Base-by-base conservation (phyloP, 495 filamentous ascomycete species). In the Aspergillus bertholletiae region DNA sequence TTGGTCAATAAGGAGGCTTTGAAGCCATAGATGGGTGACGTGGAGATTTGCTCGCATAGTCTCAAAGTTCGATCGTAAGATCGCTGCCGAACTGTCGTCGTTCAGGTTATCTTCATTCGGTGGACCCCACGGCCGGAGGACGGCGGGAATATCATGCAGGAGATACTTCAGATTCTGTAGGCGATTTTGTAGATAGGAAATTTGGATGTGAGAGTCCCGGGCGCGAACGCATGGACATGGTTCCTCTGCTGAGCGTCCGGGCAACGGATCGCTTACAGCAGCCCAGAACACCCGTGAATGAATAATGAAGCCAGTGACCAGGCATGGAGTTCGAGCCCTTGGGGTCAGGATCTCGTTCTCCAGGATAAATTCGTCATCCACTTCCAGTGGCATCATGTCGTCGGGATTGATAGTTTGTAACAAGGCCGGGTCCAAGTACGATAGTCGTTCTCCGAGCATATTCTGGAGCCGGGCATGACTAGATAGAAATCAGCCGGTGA, bases 21-120 rank as follows among this genome's bases (percentile, higher is more conserved):
- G n/a, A n/a, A n/a, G n/a, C n/a, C n/a, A n/a, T n/a, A n/a, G n/a
- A n/a, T n/a, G n/a, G n/a, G n/a, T n/a, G n/a, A n/a, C n/a, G n/a
- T n/a, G n/a, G n/a, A n/a, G n/a, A n/a, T n/a, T n/a, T n/a, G n/a
- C n/a, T n/a, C n/a, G n/a, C n/a, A n/a, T n/a, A n/a, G n/a, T n/a
- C n/a, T n/a, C n/a, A n/a, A n/a, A n/a, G n/a, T n/a, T n/a, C n/a
- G n/a, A n/a, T n/a, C n/a, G n/a, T n/a, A n/a, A n/a, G n/a, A n/a
- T n/a, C n/a, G n/a, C n/a, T n/a, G n/a, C n/a, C n/a, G n/a, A n/a
- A n/a, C n/a, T n/a, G n/a, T n/a, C n/a, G 8, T 32, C 3, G 2
- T 32, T 32, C 30, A 32, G 84, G 85, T 20, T 82, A 9, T 28
- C 27, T 9, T 28, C 27, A 28, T 9, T 28, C 12, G 34, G n/a